A percentile compares a stretch with the other conserved stretches of the same genome.
Conservation (phyloP, 768 basidiomycete species). For the Galerina sulciceps region DNA sequence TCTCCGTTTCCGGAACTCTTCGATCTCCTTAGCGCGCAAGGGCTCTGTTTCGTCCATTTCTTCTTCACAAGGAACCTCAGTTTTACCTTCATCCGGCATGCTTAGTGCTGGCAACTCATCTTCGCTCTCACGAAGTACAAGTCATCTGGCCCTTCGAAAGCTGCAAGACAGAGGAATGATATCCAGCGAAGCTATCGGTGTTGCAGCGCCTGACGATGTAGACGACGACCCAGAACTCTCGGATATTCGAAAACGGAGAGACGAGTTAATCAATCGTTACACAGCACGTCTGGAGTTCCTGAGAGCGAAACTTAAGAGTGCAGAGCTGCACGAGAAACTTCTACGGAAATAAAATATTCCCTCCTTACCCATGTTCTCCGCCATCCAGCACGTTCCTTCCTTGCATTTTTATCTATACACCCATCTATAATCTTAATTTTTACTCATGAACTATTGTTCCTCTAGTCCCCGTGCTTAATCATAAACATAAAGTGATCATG, state of each 20-base stretch:
- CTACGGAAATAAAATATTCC: conserved; percentile 34
- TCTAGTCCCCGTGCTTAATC: neutral
- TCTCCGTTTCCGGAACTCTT: conserved; percentile 29
- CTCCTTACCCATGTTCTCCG: neutral
- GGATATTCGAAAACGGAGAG: conserved; percentile 67
- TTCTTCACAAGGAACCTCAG: conserved; percentile 45
- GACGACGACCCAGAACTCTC: conserved; percentile 41
- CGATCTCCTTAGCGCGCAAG: conserved; percentile 18
- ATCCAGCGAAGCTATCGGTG: conserved; percentile 28
- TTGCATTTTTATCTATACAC: neutral
- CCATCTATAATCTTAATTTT: neutral
- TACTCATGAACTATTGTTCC: neutral
- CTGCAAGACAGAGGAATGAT: conserved; percentile 20
- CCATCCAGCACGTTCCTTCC: neutral
- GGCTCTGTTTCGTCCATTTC: conserved; percentile 51
- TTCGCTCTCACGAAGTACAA: conserved; percentile 42
- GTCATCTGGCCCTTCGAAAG: conserved; percentile 42
- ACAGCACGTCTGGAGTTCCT: conserved; percentile 75
- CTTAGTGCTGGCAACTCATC: conserved; percentile 34
- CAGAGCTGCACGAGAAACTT: conserved; percentile 64
- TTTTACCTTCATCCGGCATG: conserved; percentile 20
- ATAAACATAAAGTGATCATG: neutral
- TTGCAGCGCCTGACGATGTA: conserved; percentile 16
- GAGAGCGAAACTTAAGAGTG: conserved; percentile 74
- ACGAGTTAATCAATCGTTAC: conserved; percentile 71